A percentile compares a stretch with the other conserved stretches of the same genome.
Conservation (phyloP, 2,329 filamentous ascomycete genomes). For the Fusarium sp. region DNA sequence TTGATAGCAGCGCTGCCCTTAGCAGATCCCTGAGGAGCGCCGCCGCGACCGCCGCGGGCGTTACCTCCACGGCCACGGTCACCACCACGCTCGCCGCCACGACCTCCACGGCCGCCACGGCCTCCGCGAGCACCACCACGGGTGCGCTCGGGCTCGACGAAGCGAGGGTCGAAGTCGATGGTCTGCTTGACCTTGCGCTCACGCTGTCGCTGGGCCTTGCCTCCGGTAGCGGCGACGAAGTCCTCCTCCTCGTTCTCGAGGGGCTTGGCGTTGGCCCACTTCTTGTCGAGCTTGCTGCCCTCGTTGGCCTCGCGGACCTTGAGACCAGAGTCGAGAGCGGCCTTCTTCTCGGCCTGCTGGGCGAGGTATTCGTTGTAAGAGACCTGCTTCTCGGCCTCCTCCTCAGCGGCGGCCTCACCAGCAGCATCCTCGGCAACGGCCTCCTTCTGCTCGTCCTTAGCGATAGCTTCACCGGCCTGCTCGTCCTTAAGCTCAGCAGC, state of each 20-base stretch:
- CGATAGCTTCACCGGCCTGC: slow-evolving; percentile 90
- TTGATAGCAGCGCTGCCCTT: slow-evolving; percentile 60
- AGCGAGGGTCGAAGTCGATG: slow-evolving; percentile 90
- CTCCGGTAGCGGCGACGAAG: slow-evolving; percentile 80
- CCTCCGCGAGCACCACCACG: slow-evolving; percentile 67
- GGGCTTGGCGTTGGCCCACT: slow-evolving; percentile 89
- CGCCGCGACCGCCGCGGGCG: slow-evolving; percentile 46
- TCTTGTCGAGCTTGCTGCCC: slow-evolving; percentile 88
- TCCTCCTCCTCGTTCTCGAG: slow-evolving; percentile 79
- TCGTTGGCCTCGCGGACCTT: slow-evolving; percentile 93
- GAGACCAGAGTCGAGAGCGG: slow-evolving; percentile 73
- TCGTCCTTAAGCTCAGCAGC: slow-evolving; percentile 91
- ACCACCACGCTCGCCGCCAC: slow-evolving; percentile 61
- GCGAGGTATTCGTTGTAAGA: slow-evolving; percentile 92
- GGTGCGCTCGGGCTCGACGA: slow-evolving; percentile 77
- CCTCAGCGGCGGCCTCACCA: slow-evolving; percentile 62
- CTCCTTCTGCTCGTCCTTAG: slow-evolving; percentile 86
- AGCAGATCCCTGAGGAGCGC: slow-evolving; percentile 55
- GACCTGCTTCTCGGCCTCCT: slow-evolving; percentile 84
- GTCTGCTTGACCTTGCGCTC: slow-evolving; percentile 93
- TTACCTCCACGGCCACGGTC: slow-evolving; percentile 54
- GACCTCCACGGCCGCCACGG: slow-evolving; percentile 59
- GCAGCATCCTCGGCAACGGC: slow-evolving; percentile 66
- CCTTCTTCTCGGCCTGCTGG: slow-evolving; percentile 80
- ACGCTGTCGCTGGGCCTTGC: slow-evolving; percentile 88